A percentile compares a stretch with the other conserved stretches of the same genome.
These are phyloP conservation scores for Camellia sinensis DNA, from an alignment of 148 eudicot species.

Conservation along the genomic window DNA sequence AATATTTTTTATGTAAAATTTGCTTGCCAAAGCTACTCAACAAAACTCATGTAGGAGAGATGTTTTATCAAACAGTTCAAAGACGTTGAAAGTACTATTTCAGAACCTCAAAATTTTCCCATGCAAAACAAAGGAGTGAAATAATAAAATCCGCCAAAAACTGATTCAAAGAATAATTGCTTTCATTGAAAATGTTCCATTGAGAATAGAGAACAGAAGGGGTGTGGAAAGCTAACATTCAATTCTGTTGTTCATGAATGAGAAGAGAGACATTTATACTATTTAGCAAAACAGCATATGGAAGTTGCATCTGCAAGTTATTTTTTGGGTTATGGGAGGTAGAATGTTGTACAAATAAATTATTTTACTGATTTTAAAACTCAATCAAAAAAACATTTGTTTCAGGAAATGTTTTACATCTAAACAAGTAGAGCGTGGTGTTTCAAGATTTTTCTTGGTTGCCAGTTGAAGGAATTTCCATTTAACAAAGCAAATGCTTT, in stretches of 20 bases:
- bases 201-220: background rate
- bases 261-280: background rate
- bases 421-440: background rate
- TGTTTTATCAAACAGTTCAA: background rate
- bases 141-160: no score
- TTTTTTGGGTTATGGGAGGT: background rate
- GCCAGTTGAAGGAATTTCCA: background rate
- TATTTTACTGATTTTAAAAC: background rate
- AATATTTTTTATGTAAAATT: background rate
- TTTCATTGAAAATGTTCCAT: background rate
- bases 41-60: background rate
- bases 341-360: background rate
- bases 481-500: background rate
- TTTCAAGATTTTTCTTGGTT: background rate
- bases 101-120: background rate
- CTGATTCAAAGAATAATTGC: no score
- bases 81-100: background rate
- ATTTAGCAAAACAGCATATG: background rate
- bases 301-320: conserved; percentile 10
- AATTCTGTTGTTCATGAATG: background rate
- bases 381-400: background rate
- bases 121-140: background rate
- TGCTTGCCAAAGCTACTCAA: background rate
- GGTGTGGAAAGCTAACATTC: background rate
- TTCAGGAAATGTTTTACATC: background rate